Evolutionary conservation across 352 stramenopile genomes (phyloP), one percentile per base, ranked within the genome.

Genomic region (Hyaloperonospora brassicae): DNA sequence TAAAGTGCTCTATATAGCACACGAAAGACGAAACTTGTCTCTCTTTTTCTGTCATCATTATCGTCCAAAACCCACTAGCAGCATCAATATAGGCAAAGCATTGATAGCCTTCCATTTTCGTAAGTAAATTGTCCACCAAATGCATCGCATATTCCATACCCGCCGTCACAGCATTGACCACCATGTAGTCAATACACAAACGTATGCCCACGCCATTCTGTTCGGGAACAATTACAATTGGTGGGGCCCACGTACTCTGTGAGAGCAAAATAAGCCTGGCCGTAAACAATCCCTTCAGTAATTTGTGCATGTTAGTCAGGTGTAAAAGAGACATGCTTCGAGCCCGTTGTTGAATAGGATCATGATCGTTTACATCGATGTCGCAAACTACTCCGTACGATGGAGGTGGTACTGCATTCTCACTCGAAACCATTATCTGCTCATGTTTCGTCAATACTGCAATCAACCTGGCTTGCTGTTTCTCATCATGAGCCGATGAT

Each of bases 21-120:
- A 49, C 50, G 6, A 56, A 56, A 5, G 17, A 39, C 9, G 35
- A 40, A n/a, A n/a, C n/a, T n/a, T 17, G 13, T 17, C 3, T 40
- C 2, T 2, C 35, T 4, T 12, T 4, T n/a, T 40, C 35, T 4
- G 3, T 40, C 35, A 12, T 40, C 35, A 13, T 12, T 12, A 40
- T 40, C 3, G 35, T 10, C 35, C 35, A 40, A n/a, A 13, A 40
- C 14, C 35, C 13, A 4, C 35, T 40, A n/a, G 9, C n/a, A 3
- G 8, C 35, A 40, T 40, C 3, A 4, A 40, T n/a, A 12, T n/a
- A n/a, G 14, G 35, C 35, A 40, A 40, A 40, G 5, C 35, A 40
- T 14, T 17, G 35, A n/a, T 40, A 40, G 9, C 35, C 14, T n/a
- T 40, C 35, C 35, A 40, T 4, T 3, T 40, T 12, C 14, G 35